Base-by-base conservation (phyloP, 1,284 basidiomycete genomes). In the Agaricales sp. region DNA sequence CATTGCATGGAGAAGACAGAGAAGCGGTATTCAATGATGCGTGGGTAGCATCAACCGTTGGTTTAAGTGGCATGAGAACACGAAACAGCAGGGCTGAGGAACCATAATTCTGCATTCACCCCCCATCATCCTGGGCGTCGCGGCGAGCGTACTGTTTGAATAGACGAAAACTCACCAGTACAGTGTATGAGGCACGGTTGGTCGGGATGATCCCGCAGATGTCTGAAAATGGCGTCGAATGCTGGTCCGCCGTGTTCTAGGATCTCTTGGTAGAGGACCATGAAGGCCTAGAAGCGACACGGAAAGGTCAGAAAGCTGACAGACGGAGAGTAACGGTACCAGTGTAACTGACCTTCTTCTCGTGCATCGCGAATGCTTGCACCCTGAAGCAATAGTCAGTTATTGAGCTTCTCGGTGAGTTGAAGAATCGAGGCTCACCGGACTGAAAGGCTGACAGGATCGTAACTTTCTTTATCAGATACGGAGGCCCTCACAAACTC, bases 131-230 rank as follows among this genome's bases (percentile, higher is more conserved):
- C n/a, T n/a, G n/a, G n/a, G n/a, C n/a, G n/a, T n/a, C n/a, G n/a
- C n/a, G n/a, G n/a, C n/a, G n/a, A n/a, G n/a, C n/a, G n/a, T n/a
- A n/a, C n/a, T n/a, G n/a, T n/a, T n/a, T n/a, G n/a, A n/a, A n/a
- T n/a, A n/a, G n/a, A n/a, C n/a, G 8, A n/a, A 8, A 37, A 21
- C 60, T 20, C 46, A 70, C 70, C 67, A 18, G 70, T 73, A 54
- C 70, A 74, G 53, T 73, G 70, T 8, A 73, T 57, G 38, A 73
- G 56, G 51, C 66, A 68, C 11, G 66, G 63, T 48, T 67, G 60
- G 46, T 65, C 61, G 6, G 68, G 66, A 19, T 62, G 52, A 39
- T 71, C 67, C 25, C 65, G 59, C 12, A 74, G 48, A 49, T 70
- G 66, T n/a, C 59, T 51, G 43, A 73, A 60, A 18, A 72, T 60